phyloP scores from a whole-genome alignment of 2,329 filamentous ascomycete genomes.

The Penicillium decumbens region DNA sequence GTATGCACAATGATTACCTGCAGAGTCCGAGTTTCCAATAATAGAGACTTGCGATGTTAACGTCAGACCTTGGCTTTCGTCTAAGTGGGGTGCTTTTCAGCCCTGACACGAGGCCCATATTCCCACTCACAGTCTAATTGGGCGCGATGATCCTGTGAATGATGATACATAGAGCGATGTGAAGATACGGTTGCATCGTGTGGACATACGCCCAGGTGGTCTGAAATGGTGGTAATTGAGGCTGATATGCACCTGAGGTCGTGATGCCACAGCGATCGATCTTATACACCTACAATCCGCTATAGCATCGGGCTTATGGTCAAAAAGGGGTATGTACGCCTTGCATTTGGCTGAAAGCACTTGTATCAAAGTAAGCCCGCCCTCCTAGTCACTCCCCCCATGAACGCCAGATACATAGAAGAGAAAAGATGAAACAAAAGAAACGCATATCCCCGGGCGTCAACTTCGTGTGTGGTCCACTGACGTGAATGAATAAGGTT shows the following conservation, averaged over 20 bases:
- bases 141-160: background rate
- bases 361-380: slow-evolving; percentile 30
- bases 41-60: slow-evolving; percentile 2
- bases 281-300: background rate
- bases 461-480: slow-evolving; percentile 4
- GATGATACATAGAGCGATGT: background rate
- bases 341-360: slow-evolving; percentile 28
- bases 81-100: slow-evolving; percentile 9
- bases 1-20: slow-evolving; percentile 2
- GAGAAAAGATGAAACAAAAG: slow-evolving; percentile 20
- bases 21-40: slow-evolving; percentile 8
- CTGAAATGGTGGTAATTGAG: background rate
- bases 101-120: slow-evolving; percentile 11
- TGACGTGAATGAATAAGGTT: slow-evolving; percentile 16
- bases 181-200: background rate
- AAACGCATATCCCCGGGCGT: slow-evolving; percentile 10
- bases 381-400: slow-evolving; percentile 27
- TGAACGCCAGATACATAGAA: slow-evolving; percentile 33
- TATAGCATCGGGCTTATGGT: background rate
- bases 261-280: background rate
- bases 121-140: background rate
- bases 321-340: slow-evolving; percentile 28
- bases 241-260: slow-evolving; percentile 2
- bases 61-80: background rate
- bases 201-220: background rate